phyloP scores from a whole-genome alignment of 768 basidiomycete species.

The Tubosaeta sp. region DNA sequence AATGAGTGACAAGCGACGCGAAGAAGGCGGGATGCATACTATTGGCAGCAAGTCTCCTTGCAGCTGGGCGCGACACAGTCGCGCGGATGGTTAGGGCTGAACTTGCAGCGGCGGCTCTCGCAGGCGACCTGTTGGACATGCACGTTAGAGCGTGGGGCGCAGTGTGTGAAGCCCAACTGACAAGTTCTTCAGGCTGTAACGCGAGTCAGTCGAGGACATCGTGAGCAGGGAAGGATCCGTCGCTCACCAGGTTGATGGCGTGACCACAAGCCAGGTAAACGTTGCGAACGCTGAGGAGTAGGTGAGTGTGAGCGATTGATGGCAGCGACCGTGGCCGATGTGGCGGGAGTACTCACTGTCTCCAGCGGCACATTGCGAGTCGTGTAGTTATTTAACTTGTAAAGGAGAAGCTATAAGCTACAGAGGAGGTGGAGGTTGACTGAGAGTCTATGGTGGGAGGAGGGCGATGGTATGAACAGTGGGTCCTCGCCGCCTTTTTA shows the following conservation, averaged over 20 bases:
- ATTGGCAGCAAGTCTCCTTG: slow-evolving; percentile 44
- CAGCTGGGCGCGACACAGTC: slow-evolving; percentile 42
- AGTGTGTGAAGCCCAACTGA: slow-evolving; percentile 7
- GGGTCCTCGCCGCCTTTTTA: slow-evolving; percentile 24
- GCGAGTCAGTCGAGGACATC: slow-evolving; percentile 6
- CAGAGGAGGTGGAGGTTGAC: slow-evolving; percentile 4
- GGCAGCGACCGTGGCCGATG: neutral
- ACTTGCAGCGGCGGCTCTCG: slow-evolving; percentile 44
- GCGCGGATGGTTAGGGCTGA: slow-evolving; percentile 49
- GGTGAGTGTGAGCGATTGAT: neutral
- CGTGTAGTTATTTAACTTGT: neutral
- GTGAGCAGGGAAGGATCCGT: neutral
- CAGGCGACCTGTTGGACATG: slow-evolving; percentile 42
- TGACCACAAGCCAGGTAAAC: slow-evolving; percentile 49
- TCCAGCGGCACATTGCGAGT: slow-evolving; percentile 47
- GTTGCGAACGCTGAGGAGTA: slow-evolving; percentile 38
- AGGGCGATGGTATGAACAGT: slow-evolving; percentile 9
- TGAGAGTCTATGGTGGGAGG: neutral
- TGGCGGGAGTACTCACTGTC: slow-evolving; percentile 41
- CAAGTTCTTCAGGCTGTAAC: slow-evolving; percentile 37
- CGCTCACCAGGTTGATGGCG: slow-evolving; percentile 38
- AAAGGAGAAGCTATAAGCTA: neutral
- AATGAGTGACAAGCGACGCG: slow-evolving; percentile 11
- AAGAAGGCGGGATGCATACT: slow-evolving; percentile 30
- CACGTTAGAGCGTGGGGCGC: slow-evolving; percentile 3